Evolutionary conservation across 2,329 filamentous ascomycete species (phyloP).

Genomic region (Capronia coronata): DNA sequence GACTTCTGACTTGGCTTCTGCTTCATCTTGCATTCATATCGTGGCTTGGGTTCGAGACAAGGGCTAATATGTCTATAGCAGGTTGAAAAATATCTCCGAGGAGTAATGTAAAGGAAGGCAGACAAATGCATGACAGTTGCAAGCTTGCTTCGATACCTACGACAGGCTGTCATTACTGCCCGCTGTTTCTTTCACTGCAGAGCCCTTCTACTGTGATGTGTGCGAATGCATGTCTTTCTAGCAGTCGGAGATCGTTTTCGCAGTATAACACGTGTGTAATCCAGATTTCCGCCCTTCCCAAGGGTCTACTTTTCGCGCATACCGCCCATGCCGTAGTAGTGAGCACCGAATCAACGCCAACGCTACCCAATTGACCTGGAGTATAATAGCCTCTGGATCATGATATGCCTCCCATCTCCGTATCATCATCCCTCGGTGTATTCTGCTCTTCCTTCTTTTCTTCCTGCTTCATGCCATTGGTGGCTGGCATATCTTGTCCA

Average conservation of each 20-base stretch:
- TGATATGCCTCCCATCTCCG: slow-evolving; percentile 23
- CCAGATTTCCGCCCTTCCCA: slow-evolving; percentile 2
- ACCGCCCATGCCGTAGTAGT: not conserved
- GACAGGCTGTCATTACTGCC: too few relatives aligned
- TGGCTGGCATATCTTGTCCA: slow-evolving; percentile 1
- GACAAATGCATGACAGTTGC: too few relatives aligned
- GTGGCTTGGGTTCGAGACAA: not conserved
- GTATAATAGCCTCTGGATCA: slow-evolving; percentile 3
- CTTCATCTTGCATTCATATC: not conserved
- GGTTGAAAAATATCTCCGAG: not conserved
- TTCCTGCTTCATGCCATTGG: slow-evolving; percentile 15
- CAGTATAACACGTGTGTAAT: too few relatives aligned
- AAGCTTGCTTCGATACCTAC: too few relatives aligned
- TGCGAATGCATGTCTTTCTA: not conserved
- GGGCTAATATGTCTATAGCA: not conserved
- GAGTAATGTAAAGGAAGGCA: too few relatives aligned
- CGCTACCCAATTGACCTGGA: slow-evolving; percentile 6
- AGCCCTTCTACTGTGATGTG: too few relatives aligned
- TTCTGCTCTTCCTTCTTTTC: slow-evolving; percentile 4
- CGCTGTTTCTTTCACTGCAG: too few relatives aligned
- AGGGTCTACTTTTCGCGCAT: slow-evolving; percentile 8
- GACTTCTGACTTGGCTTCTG: slow-evolving; percentile 63
- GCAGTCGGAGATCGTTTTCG: not conserved
- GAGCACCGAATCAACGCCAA: too few relatives aligned
- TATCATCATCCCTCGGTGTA: slow-evolving; percentile 17